Base-by-base conservation (phyloP, 2,329 filamentous ascomycete species). In the Phaeosphaeriaceae sp. region DNA sequence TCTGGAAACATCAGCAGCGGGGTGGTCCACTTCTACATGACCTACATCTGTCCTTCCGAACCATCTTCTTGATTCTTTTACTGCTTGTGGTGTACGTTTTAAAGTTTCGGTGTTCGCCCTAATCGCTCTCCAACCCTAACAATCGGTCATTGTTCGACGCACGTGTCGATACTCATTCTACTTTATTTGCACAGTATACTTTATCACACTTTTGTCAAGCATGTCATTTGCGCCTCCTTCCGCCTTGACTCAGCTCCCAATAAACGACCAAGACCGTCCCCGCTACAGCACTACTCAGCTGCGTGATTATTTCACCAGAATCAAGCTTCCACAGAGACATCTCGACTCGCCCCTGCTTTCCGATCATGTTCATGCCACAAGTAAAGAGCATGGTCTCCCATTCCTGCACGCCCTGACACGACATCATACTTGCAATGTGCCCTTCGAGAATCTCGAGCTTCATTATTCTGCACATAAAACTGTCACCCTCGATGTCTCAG, bases 401-500 rank as follows among this genome's bases (percentile, higher is more conserved):
- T 58, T 61, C 13, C 25, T 61, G 17, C 48, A 61, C 9, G 51
- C 58, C 15, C 25, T 61, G 22, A 52, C 44, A 20, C n/a, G 54
- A 9, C 40, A 51, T 44, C 54, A 58, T 21, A 20, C 21, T 21
- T 45, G 42, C 63, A 62, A 20, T 15, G 45, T 47, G 17, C 45
- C 45, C 13, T 47, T 58, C 53, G 60, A 65, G 27, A 65, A 65
- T 17, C 56, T 65, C 3, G 56, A 61, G 47, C 60, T 65, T 1
- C 85, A 86, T 63, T 71, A 72, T 46, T 68, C 67, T 0, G 52
- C 54, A 3, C 57, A 63, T 31, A 67, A 63, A 21, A 62, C 47
- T 1, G 78, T 86, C 33, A 79, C 79, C 2, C 74, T 85, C 42
- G 74, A 85, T 48, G 73, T 79, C 3, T 68, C 78, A 11, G 68